Conservation (phyloP, 257 asterid species). For the Solanum clarkiae region DNA sequence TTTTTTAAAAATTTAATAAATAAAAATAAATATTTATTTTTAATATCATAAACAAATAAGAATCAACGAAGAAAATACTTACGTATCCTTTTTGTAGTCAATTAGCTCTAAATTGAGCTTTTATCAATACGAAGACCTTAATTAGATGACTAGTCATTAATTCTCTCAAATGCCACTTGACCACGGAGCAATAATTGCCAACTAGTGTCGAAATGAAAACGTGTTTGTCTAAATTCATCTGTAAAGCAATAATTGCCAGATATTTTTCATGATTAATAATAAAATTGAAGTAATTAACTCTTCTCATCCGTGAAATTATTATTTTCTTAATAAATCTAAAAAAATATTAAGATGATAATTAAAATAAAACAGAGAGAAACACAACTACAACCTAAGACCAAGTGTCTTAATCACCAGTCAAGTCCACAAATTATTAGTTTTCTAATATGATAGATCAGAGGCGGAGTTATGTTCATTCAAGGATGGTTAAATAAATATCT, state of each 20-base stretch:
- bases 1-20: no score
- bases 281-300: not conserved
- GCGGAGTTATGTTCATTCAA: fast-evolving
- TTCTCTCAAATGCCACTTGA: not conserved
- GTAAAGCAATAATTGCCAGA: no score
- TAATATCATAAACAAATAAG: no score
- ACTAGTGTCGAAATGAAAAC: not conserved
- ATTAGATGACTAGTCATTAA: not conserved
- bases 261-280: not conserved
- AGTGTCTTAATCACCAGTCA: not conserved
- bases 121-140: not conserved
- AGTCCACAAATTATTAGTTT: not conserved
- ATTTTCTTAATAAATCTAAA: not conserved
- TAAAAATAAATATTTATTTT: no score
- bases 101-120: not conserved
- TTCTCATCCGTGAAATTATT: not conserved
- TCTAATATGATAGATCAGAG: not conserved
- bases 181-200: not conserved
- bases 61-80: no score
- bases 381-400: not conserved
- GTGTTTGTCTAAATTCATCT: not conserved
- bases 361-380: not conserved
- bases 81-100: no score
- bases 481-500: no score
- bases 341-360: not conserved